Conservation (phyloP, 495 filamentous ascomycete genomes). For the Polyplosphaeria fusca region DNA sequence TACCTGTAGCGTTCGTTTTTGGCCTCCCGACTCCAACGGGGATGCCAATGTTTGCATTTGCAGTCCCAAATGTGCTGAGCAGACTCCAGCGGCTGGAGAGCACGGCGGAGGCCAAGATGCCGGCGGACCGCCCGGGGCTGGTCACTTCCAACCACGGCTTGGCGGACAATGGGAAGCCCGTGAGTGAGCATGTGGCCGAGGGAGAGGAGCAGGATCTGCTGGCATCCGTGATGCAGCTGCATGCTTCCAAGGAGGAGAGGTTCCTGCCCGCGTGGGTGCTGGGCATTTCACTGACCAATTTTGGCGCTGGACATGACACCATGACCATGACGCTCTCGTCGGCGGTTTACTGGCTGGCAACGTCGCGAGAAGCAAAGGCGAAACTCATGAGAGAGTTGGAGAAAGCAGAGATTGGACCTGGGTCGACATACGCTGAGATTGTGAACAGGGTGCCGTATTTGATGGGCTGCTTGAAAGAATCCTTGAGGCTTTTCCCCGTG, state of each 20-base stretch:
- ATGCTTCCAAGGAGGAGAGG: background rate
- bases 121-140: background rate
- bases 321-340: background rate
- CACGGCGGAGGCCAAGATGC: background rate
- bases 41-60: background rate
- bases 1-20: background rate
- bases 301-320: constrained; percentile 1
- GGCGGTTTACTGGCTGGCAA: background rate
- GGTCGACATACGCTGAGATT: background rate
- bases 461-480: constrained; percentile 1
- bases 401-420: background rate
- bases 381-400: background rate
- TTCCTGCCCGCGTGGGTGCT: background rate
- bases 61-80: background rate
- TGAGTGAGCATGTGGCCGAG: background rate
- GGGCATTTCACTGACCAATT: background rate
- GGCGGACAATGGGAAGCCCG: background rate
- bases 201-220: background rate
- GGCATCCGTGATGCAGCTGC: background rate
- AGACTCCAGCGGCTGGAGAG: background rate
- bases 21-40: background rate
- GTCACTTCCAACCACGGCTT: background rate
- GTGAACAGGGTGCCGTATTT: background rate
- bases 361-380: background rate
- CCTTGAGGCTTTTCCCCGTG: constrained; percentile 1